Conservation (phyloP, 495 filamentous ascomycete species). For the Aspergillus cristatus region DNA sequence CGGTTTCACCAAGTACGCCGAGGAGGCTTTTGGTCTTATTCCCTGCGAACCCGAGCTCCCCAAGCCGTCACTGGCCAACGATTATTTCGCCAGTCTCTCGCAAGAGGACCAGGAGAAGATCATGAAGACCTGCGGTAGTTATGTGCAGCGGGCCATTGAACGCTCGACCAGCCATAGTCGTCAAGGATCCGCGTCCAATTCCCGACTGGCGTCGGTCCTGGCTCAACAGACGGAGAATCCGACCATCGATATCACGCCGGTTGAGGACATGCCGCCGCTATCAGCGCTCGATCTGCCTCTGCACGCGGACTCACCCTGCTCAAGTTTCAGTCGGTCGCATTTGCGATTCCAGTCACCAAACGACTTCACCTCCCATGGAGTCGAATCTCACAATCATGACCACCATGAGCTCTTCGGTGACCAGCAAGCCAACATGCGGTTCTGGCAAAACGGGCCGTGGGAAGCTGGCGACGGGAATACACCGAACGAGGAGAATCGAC, state of each 20-base stretch:
- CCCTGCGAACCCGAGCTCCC: conserved; percentile 29
- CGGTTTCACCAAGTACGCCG: conserved; percentile 37
- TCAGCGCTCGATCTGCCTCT: conserved; percentile 33
- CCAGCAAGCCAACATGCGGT: conserved; percentile 40
- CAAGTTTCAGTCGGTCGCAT: conserved; percentile 42
- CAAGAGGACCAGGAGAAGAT: conserved; percentile 35
- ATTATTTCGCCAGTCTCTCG: conserved; percentile 35
- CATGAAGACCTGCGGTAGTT: conserved; percentile 38
- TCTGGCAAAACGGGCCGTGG: conserved; percentile 42
- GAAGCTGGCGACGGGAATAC: conserved; percentile 39
- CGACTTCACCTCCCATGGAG: conserved; percentile 34
- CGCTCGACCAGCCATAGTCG: conserved; percentile 36
- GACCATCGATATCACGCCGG: conserved; percentile 40
- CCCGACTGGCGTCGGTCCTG: conserved; percentile 33
- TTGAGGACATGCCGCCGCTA: conserved; percentile 32
- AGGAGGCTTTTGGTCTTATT: conserved; percentile 30
- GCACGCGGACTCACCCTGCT: conserved; percentile 38
- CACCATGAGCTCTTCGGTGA: conserved; percentile 42
- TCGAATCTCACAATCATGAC: conserved; percentile 32
- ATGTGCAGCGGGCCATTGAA: conserved; percentile 36
- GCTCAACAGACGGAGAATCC: conserved; percentile 39
- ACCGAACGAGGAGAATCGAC: conserved; percentile 39
- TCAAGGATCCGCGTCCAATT: conserved; percentile 34
- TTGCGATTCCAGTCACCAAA: conserved; percentile 38
- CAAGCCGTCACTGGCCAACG: conserved; percentile 35